phyloP scores from a whole-genome alignment of 306 rosid genomes.

The Sicyos edulis region DNA sequence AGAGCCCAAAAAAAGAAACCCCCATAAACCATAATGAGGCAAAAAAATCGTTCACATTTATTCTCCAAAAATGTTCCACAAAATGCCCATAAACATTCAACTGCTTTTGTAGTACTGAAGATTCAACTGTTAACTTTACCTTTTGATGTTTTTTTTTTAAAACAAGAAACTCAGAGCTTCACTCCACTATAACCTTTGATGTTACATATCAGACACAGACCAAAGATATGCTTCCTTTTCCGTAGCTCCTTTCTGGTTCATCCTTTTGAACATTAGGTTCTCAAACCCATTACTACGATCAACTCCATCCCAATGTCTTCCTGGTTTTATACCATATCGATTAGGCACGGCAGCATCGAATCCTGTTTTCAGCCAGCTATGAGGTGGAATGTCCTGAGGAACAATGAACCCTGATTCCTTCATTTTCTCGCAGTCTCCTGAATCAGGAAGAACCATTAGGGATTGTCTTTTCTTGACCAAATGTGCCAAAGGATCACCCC shows the following conservation, averaged over 20 bases:
- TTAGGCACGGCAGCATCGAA: constrained; percentile 61
- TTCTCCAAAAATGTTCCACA: too few species aligned
- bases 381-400: constrained; percentile 80
- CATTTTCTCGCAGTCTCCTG: too few species aligned
- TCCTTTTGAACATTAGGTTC: constrained; percentile 62
- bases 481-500: constrained; percentile 45
- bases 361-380: constrained; percentile 82
- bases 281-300: constrained; percentile 84
- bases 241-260: constrained; percentile 62
- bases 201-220: constrained; percentile 88
- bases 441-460: too few species aligned
- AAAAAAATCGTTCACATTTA: too few species aligned
- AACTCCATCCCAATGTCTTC: constrained; percentile 95
- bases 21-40: too few species aligned
- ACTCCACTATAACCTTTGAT: neutral
- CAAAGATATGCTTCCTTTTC: constrained; percentile 85
- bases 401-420: constrained; percentile 52
- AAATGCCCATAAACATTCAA: too few species aligned
- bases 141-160: too few species aligned
- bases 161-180: too few species aligned
- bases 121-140: too few species aligned
- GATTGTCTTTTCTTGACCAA: too few species aligned
- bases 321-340: constrained; percentile 75
- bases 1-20: too few species aligned
- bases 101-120: too few species aligned